These are phyloP conservation scores for Fusarium haematococcum DNA, from an alignment of 2,329 filamentous ascomycete species.

Conservation along the genomic window DNA sequence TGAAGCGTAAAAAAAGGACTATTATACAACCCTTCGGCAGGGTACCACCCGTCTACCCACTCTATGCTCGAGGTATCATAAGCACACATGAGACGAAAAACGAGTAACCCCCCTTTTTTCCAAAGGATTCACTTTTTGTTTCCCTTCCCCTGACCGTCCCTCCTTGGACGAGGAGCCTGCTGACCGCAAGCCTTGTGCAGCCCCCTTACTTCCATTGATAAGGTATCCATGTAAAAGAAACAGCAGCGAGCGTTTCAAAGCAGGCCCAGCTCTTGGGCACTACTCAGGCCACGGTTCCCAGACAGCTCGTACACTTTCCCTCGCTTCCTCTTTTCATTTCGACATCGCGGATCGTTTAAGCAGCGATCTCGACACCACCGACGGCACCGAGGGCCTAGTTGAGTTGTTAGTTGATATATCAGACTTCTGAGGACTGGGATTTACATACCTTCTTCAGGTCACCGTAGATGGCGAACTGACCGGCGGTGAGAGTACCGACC, in stretches of 20 bases:
- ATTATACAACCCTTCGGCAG: slow-evolving; percentile 43
- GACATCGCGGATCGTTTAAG: slow-evolving; percentile 24
- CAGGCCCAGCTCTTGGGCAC: slow-evolving; percentile 44
- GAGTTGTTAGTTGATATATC: slow-evolving; percentile 55
- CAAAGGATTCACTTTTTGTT: slow-evolving; percentile 39
- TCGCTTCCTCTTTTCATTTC: slow-evolving; percentile 14
- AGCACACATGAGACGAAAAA: slow-evolving; percentile 42
- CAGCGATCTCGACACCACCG: slow-evolving; percentile 78
- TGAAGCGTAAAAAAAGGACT: slow-evolving; percentile 43
- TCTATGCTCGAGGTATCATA: slow-evolving; percentile 40
- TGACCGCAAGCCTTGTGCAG: slow-evolving; percentile 31
- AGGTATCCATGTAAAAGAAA: slow-evolving; percentile 13
- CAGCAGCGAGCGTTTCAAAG: slow-evolving; percentile 26
- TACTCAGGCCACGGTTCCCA: slow-evolving; percentile 25
- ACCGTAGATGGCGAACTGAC: slow-evolving; percentile 92
- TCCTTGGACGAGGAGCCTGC: slow-evolving; percentile 23
- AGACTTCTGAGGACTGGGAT: too few species aligned
- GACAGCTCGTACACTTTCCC: slow-evolving; percentile 20
- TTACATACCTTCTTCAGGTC: slow-evolving; percentile 50
- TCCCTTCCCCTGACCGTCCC: slow-evolving; percentile 3
- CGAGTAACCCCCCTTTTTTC: slow-evolving; percentile 29
- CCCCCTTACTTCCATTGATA: slow-evolving; percentile 24
- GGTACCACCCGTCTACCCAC: slow-evolving; percentile 43
- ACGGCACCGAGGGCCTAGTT: slow-evolving; percentile 77
- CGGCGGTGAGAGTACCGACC: slow-evolving; percentile 79